Evolutionary conservation across 441 rosid species (phyloP).

Genomic region (Isatis lusitanica): DNA sequence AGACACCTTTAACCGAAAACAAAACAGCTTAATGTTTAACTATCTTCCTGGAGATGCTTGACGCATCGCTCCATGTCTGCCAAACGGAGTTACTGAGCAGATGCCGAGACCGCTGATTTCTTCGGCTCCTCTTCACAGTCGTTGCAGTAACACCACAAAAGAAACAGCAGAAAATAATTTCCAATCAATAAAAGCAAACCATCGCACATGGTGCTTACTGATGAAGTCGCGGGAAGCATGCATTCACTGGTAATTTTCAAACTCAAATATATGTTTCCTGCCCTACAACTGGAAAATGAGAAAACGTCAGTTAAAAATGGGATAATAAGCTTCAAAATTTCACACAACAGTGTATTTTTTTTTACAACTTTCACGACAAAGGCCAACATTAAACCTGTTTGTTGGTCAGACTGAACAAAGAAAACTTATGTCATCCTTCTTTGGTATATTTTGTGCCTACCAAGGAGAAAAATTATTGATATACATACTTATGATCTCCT

Average conservation of each 20-base stretch:
- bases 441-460: background rate
- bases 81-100: slow-evolving; percentile 66
- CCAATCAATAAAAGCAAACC: slow-evolving; percentile 3
- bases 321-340: background rate
- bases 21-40: slow-evolving; percentile 38
- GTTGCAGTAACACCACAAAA: background rate
- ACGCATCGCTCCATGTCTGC: slow-evolving; percentile 68
- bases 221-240: slow-evolving; percentile 72
- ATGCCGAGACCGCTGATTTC: slow-evolving; percentile 41
- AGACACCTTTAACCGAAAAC: background rate
- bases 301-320: background rate
- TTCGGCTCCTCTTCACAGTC: slow-evolving; percentile 54
- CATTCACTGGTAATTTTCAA: slow-evolving; percentile 74
- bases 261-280: slow-evolving; percentile 76
- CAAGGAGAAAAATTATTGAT: no score
- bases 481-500: no score
- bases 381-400: background rate
- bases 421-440: background rate
- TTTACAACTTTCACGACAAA: no score
- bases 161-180: background rate
- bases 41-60: slow-evolving; percentile 64
- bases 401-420: background rate
- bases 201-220: slow-evolving; percentile 44
- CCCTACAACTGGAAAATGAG: slow-evolving; percentile 45
- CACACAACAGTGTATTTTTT: no score